Evolutionary conservation across 352 stramenopile species (phyloP).

Genomic region (Phytophthora megakarya): DNA sequence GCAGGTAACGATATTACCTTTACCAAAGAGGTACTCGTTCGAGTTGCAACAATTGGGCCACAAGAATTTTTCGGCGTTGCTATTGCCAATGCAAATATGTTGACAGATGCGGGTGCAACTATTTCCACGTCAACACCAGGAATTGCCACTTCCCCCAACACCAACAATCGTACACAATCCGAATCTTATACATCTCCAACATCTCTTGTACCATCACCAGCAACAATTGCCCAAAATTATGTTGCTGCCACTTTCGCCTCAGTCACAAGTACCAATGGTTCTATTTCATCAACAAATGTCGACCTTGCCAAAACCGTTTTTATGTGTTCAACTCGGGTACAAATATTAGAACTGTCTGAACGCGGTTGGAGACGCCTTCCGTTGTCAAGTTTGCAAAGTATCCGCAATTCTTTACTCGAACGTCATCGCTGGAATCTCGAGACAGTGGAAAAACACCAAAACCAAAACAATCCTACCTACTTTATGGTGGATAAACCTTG

Average conservation of each 20-base stretch:
- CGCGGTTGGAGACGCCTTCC: conserved; percentile 63
- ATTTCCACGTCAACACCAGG: conserved; percentile 3
- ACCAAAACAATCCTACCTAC: conserved; percentile 29
- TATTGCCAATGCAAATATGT: conserved; percentile 45
- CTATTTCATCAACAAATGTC: background rate
- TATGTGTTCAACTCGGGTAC: conserved; percentile 64
- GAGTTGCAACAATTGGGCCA: conserved; percentile 71
- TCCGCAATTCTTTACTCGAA: conserved; percentile 57
- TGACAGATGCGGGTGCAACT: conserved; percentile 9
- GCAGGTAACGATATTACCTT: conserved; percentile 9
- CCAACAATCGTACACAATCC: background rate
- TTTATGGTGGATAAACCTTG: conserved; percentile 60
- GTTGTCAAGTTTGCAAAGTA: conserved; percentile 44
- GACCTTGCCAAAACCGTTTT: conserved; percentile 54
- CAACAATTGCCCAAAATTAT: conserved; percentile 24
- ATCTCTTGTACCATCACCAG: conserved; percentile 4
- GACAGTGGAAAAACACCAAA: conserved; percentile 36
- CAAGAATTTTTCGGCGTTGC: conserved; percentile 71
- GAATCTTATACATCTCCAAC: conserved; percentile 7
- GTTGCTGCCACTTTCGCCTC: conserved; percentile 33
- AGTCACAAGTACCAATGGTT: conserved; percentile 8
- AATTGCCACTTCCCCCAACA: background rate
- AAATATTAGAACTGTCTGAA: conserved; percentile 69
- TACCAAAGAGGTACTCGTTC: conserved; percentile 49
- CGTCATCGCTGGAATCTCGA: conserved; percentile 64